Base-by-base conservation (phyloP, 805 yeast species). In the Pichia exigua region DNA sequence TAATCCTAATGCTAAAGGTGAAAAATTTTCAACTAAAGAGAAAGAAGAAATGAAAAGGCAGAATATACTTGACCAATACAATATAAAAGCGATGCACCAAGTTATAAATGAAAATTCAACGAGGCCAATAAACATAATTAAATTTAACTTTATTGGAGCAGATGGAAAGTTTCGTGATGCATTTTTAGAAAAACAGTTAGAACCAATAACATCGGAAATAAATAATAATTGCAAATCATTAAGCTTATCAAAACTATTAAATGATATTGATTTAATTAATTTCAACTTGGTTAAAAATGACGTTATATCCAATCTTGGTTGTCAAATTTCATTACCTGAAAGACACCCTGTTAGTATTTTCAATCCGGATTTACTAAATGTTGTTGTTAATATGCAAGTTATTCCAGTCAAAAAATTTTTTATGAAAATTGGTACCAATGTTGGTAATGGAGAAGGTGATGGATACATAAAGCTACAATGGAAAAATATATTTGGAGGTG, bases 391-490 rank as follows among this genome's bases (percentile, higher is more conserved):
- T 47, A 47, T 69, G 44, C 58, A 61, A n/a, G 27, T 69, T 8
- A 51, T 74, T 6, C 91, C 92, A 0, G 77, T 77, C 4, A 88
- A 88, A 59, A 76, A 78, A 57, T 85, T 90, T 59, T 76, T 78
- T 54, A 91, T 95, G 49, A 87, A 86, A 60, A 87, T 97, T 1
- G 99, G 99, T 4, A 94, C 98, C 2, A 91, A 90, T 66, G 79
- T 94, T 9, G 98, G 98, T 2, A 92, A 94, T 63, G 96, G 96
- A 32, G 98, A 94, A 71, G 99, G 97, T 30, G 94, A 87, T 63
- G 98, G 97, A 1, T 90, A 91, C 62, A 75, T 89, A 45, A 83
- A 87, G 32, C 79, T 91, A 51, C 90, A 82, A 65, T 71, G 77
- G 63, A 72, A 72, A 49, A 79, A 79, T 59, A 61, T 79, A 20